A percentile compares a stretch with the other conserved stretches of the same genome.
phyloP scores from a whole-genome alignment of 352 stramenopile genomes.

The Elongisporangium anandrum region DNA sequence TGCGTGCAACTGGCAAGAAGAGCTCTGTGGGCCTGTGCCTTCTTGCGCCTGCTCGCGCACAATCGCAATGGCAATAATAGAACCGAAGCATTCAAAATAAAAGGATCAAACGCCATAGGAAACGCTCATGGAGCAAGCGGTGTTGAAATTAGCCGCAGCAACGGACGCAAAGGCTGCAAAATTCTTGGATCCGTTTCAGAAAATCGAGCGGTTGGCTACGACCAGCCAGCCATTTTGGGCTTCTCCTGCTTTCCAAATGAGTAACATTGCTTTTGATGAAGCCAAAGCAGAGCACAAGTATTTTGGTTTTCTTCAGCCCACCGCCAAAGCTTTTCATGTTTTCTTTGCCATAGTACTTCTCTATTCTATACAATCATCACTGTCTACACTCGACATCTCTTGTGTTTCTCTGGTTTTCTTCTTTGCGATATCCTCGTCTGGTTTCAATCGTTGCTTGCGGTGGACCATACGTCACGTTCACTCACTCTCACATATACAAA shows the following conservation, averaged over 20 bases:
- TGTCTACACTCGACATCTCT: neutral
- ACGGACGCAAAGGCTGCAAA: neutral
- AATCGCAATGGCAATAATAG: neutral
- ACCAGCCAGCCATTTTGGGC: neutral
- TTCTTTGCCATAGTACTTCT: neutral
- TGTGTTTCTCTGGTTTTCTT: neutral
- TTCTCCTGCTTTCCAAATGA: neutral
- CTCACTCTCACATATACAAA: neutral
- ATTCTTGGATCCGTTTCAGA: neutral
- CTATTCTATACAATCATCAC: neutral
- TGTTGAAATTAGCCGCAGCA: neutral
- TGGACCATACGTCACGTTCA: neutral
- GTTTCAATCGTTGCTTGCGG: conserved; percentile 1
- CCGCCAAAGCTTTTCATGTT: neutral
- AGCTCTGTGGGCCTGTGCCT: neutral
- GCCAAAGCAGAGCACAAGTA: too few relatives aligned
- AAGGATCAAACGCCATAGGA: neutral
- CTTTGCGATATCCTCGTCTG: neutral
- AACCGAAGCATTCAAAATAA: neutral
- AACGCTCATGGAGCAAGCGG: neutral
- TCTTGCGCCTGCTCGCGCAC: neutral
- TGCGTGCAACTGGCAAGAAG: neutral
- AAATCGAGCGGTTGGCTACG: neutral
- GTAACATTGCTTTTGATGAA: too few relatives aligned
- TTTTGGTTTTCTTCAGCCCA: neutral